These are phyloP conservation scores for Fusarium sp. DNA, from an alignment of 2,329 filamentous ascomycete genomes.

Conservation along the genomic window DNA sequence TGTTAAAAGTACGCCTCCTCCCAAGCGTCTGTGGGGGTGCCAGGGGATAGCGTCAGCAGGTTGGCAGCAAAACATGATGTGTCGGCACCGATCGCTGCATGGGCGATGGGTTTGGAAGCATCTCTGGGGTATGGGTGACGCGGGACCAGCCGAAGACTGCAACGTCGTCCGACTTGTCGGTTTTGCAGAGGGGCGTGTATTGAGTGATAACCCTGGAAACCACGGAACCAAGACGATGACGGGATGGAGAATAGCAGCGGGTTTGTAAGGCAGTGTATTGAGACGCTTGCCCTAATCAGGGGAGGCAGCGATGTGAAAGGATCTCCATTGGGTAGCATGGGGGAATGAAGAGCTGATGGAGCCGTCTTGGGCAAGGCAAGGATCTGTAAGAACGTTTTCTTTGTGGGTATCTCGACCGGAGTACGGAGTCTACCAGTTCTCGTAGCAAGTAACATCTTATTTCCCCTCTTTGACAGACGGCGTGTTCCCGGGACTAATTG, in stretches of 20 bases:
- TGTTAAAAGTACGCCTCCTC: conserved; percentile 61
- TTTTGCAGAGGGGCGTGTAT: conserved; percentile 40
- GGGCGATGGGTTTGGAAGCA: conserved; percentile 29
- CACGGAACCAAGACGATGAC: conserved; percentile 33
- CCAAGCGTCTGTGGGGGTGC: conserved; percentile 45
- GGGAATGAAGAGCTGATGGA: conserved; percentile 29
- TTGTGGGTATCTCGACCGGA: conserved; percentile 39
- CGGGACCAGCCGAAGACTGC: conserved; percentile 46
- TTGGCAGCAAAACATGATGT: conserved; percentile 41
- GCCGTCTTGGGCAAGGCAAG: conserved; percentile 40
- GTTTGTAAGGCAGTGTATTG: conserved; percentile 39
- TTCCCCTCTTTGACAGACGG: conserved; percentile 35
- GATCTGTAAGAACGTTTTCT: conserved; percentile 37
- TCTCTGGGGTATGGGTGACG: conserved; percentile 38
- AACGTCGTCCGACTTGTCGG: conserved; percentile 33
- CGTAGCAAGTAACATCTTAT: conserved; percentile 43
- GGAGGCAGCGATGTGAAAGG: conserved; percentile 44
- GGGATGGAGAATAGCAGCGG: conserved; percentile 34
- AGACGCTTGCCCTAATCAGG: conserved; percentile 52
- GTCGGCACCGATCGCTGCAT: conserved; percentile 42
- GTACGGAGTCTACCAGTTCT: conserved; percentile 43
- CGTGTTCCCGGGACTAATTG: conserved; percentile 20
- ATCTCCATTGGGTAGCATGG: conserved; percentile 50
- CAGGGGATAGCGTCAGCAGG: conserved; percentile 40
- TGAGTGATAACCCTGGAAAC: conserved; percentile 35